Conservation (phyloP, 1,284 basidiomycete species). For the Hymenochaete sp. region DNA sequence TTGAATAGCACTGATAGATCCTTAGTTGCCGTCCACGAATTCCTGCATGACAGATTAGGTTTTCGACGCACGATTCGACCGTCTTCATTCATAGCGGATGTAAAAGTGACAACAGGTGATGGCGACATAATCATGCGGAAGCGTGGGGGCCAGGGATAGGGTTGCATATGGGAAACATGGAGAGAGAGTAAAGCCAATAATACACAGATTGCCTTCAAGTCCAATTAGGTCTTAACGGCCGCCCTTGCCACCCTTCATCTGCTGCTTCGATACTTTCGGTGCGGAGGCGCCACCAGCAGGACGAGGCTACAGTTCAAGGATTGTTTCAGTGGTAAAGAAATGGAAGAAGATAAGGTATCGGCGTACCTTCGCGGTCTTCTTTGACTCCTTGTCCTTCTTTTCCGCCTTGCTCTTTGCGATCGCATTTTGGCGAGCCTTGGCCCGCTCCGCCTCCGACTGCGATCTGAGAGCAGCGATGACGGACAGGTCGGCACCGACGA, state of each 20-base stretch:
- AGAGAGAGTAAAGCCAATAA: too few relatives aligned
- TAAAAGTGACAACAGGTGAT: too few relatives aligned
- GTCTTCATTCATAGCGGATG: too few relatives aligned
- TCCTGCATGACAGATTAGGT: too few relatives aligned
- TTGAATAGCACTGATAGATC: too few relatives aligned
- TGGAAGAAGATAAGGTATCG: constrained; percentile 6
- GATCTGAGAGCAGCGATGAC: constrained; percentile 87
- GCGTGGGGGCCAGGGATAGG: too few relatives aligned
- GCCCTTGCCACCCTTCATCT: constrained; percentile 86
- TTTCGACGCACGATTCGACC: too few relatives aligned
- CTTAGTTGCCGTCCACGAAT: too few relatives aligned
- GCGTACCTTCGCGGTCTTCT: constrained; percentile 69
- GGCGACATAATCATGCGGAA: too few relatives aligned
- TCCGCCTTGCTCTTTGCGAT: constrained; percentile 89
- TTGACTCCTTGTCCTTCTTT: constrained; percentile 94
- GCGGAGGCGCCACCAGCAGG: constrained; percentile 29
- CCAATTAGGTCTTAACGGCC: too few relatives aligned
- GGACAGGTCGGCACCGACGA: constrained; percentile 92
- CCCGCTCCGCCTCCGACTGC: constrained; percentile 82
- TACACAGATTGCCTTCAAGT: too few relatives aligned
- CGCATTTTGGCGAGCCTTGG: constrained; percentile 74
- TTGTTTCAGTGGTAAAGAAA: background rate
- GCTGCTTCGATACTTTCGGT: constrained; percentile 91
- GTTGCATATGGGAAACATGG: too few relatives aligned
- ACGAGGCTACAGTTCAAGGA: background rate